phyloP scores from a whole-genome alignment of 805 yeast genomes.

The Kodamaea laetipori region DNA sequence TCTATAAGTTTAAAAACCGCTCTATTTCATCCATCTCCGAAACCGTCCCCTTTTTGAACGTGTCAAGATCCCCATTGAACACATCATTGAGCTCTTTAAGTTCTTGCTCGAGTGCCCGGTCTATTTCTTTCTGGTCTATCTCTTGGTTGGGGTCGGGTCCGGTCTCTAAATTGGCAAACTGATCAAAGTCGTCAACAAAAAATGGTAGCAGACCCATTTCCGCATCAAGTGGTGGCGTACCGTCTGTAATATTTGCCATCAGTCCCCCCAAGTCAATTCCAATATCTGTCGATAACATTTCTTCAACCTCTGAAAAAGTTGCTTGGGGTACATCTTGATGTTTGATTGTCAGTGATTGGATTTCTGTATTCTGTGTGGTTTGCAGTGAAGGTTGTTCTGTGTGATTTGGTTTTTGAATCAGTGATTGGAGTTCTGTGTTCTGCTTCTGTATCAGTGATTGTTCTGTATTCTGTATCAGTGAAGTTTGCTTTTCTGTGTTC shows the following conservation, averaged over 20 bases:
- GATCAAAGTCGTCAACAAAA: constrained; percentile 12
- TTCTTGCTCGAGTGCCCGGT: constrained; percentile 11
- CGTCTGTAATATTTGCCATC: too few relatives aligned
- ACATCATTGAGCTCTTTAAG: constrained; percentile 13
- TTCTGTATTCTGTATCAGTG: too few relatives aligned
- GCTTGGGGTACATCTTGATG: too few relatives aligned
- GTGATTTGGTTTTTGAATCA: neutral
- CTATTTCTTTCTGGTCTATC: constrained; percentile 6
- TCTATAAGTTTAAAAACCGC: constrained; percentile 10
- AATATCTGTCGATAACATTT: too few relatives aligned
- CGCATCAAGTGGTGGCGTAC: constrained; percentile 9
- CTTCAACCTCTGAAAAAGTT: too few relatives aligned
- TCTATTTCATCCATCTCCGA: constrained; percentile 12
- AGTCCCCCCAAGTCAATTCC: too few relatives aligned
- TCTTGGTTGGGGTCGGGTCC: neutral
- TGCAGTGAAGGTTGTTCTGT: neutral
- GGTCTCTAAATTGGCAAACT: constrained; percentile 1
- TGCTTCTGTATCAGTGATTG: too few relatives aligned
- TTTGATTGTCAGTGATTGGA: too few relatives aligned
- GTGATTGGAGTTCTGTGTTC: too few relatives aligned
- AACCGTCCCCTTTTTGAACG: constrained; percentile 4
- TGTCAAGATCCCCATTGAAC: constrained; percentile 13
- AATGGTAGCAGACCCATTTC: constrained; percentile 12
- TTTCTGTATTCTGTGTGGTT: too few relatives aligned
- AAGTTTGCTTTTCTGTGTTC: too few relatives aligned